These are phyloP conservation scores for Bipolaris cookei DNA, from an alignment of 2,329 filamentous ascomycete species.

Conservation along the genomic window DNA sequence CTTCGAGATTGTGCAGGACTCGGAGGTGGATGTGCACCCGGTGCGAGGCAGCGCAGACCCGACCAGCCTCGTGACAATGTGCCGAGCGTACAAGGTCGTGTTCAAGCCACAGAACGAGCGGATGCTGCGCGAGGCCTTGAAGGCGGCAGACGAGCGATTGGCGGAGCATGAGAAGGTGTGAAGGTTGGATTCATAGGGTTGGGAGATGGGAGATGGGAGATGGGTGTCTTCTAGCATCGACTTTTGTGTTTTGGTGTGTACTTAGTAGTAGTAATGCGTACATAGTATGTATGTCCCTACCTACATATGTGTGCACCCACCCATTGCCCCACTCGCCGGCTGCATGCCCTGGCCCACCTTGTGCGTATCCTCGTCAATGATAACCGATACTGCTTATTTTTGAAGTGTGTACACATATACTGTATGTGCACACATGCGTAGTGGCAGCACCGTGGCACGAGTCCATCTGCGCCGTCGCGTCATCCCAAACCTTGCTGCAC, in stretches of 20 bases:
- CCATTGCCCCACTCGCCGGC: background rate
- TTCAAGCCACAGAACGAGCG: conserved; percentile 63
- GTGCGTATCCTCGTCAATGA: background rate
- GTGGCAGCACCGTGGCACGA: background rate
- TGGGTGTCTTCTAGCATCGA: too few species aligned
- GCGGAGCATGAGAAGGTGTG: conserved; percentile 21
- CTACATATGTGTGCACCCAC: too few species aligned
- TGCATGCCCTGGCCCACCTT: background rate
- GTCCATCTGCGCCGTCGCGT: background rate
- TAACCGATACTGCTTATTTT: background rate
- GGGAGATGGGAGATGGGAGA: background rate
- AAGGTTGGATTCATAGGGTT: background rate
- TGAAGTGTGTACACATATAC: background rate
- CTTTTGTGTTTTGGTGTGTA: too few species aligned
- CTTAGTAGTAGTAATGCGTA: background rate
- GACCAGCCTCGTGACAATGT: conserved; percentile 67
- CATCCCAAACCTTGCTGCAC: background rate
- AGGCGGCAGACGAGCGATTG: conserved; percentile 37
- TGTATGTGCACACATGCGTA: background rate
- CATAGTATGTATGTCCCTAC: too few species aligned
- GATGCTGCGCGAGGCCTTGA: conserved; percentile 54
- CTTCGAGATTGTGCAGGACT: conserved; percentile 64
- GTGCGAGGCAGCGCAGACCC: conserved; percentile 66
- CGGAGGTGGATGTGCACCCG: conserved; percentile 64
- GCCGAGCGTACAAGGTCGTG: conserved; percentile 62